Base-by-base conservation (phyloP, 805 yeast species). In the Komagataella kurtzmanii region DNA sequence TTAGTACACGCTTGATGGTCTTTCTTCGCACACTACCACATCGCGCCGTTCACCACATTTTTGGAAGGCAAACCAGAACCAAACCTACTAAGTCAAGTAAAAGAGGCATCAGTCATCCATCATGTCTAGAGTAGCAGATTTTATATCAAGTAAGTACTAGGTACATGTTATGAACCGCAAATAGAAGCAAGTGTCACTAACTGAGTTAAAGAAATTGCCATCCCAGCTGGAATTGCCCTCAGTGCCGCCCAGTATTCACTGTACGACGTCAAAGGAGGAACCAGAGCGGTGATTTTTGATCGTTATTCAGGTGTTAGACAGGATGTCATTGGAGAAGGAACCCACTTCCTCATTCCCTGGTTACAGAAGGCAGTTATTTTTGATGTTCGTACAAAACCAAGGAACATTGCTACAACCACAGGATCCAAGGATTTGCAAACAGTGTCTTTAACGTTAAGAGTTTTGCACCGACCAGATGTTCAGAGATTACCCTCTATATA, bases 381-480 rank as follows among this genome's bases (percentile, higher is more conserved):
- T 66, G 99, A 93, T 66, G 96, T 93, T 24, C 79, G 97, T 64
- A 90, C 97, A n/a, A 85, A 81, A 63, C 98, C 99, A 43, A 83
- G 93, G 69, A 87, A 85, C 59, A 90, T 93, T 61, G 81, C 95
- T 47, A 85, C 98, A 19, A 87, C 89, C 56, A 93, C 99, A 1
- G 99, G 99, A 44, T 88, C 97, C 21, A 93, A 91, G 70, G 99
- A 93, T 71, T 75, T 93, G 69, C 99, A 93, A 70, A 91, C 85
- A 77, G 99, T 93, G 44, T 83, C 95, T 7, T 73, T 93, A 65
- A 93, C 98, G 3, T 75, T 93, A 63, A 80, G 99, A 62, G 96
- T 93, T 47, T 74, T 93, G 59, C 96, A 88, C 69, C 79, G 98
- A 62, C 99, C 99, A 0, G 96, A 89, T 55, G 95, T 93, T 49